Evolutionary conservation across 331 rosid genomes (phyloP), one percentile per base, ranked within the genome.

Genomic region (Acacia pycnantha): DNA sequence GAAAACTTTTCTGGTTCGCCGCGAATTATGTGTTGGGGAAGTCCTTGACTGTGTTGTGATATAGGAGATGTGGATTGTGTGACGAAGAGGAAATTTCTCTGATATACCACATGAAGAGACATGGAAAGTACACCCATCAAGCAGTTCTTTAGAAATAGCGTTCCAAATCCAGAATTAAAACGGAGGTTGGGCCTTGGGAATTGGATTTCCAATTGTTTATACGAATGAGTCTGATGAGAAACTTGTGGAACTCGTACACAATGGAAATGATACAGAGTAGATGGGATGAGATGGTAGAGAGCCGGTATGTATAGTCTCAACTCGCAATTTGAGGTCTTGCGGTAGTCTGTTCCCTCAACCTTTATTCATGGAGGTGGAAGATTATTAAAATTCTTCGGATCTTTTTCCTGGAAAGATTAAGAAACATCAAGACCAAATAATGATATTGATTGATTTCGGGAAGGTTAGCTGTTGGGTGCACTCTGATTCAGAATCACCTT

Each of bases 61-160:
- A 21, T 56, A 54, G 83, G 58, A 27, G 61, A 50, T 56, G 78
- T 65, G 74, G 84, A 76, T 43, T 79, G 75, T 41, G 56, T 54
- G 41, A 44, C 65, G 73, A 24, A 61, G 53, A 21, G 69, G 70
- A 71, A 26, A 5, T 71, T 35, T 53, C 56, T 77, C 61, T 46
- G 85, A 19, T 64, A 10, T 37, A 29, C 26, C 13, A 41, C 50
- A 21, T 73, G 66, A 26, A 78, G 81, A 67, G 46, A 74, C 8
- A 37, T 4, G 73, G 61, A 56, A 64, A 64, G 61, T 73, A 53
- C 35, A 59, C 1, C 78, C 24, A 69, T 47, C 46, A 69, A 22
- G 56, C 67, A 77, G 40, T 69, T 4, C 70, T 12, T 61, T 13
- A 37, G 31, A 76, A 76, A 70, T 31, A 24, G 66, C 33, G 35